Evolutionary conservation across 768 basidiomycete genomes (phyloP), one percentile per base, ranked within the genome.

Genomic region (Myochromella boudieri): DNA sequence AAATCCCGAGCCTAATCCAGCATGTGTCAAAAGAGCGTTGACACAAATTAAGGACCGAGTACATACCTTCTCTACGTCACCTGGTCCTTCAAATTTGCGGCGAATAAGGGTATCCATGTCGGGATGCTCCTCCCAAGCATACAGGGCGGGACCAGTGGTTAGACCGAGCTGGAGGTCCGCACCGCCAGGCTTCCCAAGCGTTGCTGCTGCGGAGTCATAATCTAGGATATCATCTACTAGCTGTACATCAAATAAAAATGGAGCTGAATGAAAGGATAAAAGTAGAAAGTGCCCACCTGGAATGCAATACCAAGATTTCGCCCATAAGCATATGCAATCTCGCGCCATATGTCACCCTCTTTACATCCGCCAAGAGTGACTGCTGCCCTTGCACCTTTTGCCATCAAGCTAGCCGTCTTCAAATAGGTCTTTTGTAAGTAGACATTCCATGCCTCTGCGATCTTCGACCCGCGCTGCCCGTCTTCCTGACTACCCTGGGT

Each of bases 171-270:
- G 80, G 12, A 93, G 74, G 62, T 94, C 92, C 1, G 91, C 87
- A 14, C 89, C 90, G 0, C 85, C 84, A 0, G 97, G 97, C 70
- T 98, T 98, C 27, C 95, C 95, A 10, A 98, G 80, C 0, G 85
- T 71, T 0, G 72, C 67, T 4, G 81, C 76, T 9, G 85, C 85
- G 0, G 87, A 82, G 39, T 94, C 88, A 61, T 92, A 98, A 68
- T 98, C 97, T 3, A 99, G 72, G 27, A 94, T 80, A 61, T 99
- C 97, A 62, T 99, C 97, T 38, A 98, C 87, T 8, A 99, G 85
- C 94, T 97, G 61, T 7, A 20, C 26, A 18, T 31, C 27, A 27
- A 37, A 20, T 10, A 29, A 34, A 32, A 24, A 21, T 37, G 34
- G 26, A 38, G 22, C 20, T 10, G 40, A 42, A 25, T n/a, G 42